These are phyloP conservation scores for Osmanthus fragrans DNA, from an alignment of 257 asterid genomes.

Conservation along the genomic window DNA sequence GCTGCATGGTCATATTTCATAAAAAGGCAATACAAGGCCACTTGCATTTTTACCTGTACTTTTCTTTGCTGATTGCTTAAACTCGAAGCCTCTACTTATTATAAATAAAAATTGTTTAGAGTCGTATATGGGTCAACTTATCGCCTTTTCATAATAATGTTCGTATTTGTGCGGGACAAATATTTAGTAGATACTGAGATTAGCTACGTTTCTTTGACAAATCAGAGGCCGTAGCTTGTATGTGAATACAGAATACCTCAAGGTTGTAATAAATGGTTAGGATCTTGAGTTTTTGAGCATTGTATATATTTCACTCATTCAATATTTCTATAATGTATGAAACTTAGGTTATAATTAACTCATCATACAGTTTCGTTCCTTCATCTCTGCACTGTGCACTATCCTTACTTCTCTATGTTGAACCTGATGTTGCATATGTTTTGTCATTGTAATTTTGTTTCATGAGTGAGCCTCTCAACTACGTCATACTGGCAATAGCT, in stretches of 20 bases:
- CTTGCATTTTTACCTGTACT: no score
- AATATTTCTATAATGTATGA: slow-evolving; percentile 2
- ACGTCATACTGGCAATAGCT: no score
- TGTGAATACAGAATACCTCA: background rate
- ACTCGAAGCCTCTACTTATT: background rate
- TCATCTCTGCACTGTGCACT: no score
- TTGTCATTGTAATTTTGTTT: no score
- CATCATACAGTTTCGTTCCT: slow-evolving; percentile 28
- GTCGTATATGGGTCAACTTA: background rate
- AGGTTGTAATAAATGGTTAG: background rate
- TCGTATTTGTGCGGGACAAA: background rate
- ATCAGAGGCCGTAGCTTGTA: background rate
- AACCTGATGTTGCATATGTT: no score
- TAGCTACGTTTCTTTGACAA: background rate
- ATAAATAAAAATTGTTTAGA: background rate
- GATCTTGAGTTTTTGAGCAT: background rate
- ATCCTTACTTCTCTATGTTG: no score
- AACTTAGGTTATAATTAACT: slow-evolving; percentile 24
- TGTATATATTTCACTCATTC: background rate
- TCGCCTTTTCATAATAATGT: background rate
- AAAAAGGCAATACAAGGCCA: background rate
- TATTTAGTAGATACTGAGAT: background rate
- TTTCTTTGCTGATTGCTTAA: background rate
- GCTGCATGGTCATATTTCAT: background rate
- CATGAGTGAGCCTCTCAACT: no score